These are phyloP conservation scores for Diospyros kaki DNA, from an alignment of 148 eudicot genomes.

Conservation along the genomic window DNA sequence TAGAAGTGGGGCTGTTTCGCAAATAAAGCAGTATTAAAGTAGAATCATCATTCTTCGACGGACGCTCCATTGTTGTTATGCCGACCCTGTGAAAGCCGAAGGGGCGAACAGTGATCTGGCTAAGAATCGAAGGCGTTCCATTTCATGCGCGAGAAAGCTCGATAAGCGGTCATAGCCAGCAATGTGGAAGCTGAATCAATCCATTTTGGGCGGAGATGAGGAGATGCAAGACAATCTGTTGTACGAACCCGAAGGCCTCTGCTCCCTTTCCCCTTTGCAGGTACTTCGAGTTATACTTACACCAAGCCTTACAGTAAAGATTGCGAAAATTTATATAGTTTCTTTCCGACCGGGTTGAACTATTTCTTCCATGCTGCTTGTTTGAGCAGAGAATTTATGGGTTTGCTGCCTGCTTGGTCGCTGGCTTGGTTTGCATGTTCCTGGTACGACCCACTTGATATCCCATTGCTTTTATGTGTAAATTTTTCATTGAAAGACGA, in stretches of 20 bases:
- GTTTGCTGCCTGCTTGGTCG: constrained; percentile 18
- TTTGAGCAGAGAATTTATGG: constrained; percentile 19
- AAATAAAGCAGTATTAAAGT: neutral
- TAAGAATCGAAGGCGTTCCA: neutral
- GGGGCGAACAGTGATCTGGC: neutral
- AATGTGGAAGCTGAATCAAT: constrained; percentile 19
- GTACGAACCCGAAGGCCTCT: constrained; percentile 14
- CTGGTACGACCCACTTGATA: constrained; percentile 12
- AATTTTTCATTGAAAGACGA: neutral
- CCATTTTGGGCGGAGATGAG: constrained; percentile 16
- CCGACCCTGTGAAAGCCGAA: neutral
- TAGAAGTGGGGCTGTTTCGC: neutral
- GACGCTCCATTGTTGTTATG: neutral
- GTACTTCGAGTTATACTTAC: neutral
- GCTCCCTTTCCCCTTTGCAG: constrained; percentile 21
- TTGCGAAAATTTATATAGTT: neutral
- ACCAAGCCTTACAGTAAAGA: too few species aligned
- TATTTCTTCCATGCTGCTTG: neutral
- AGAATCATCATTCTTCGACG: neutral
- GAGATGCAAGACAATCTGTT: constrained; percentile 16
- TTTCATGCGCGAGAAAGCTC: constrained; percentile 1
- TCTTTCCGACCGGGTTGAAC: neutral
- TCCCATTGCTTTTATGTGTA: neutral
- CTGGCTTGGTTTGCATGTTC: constrained; percentile 17
- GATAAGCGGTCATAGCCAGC: neutral